Evolutionary conservation across 2,329 filamentous ascomycete species (phyloP), one percentile per base, ranked within the genome.

Genomic region (Colletotrichum simmondsii): DNA sequence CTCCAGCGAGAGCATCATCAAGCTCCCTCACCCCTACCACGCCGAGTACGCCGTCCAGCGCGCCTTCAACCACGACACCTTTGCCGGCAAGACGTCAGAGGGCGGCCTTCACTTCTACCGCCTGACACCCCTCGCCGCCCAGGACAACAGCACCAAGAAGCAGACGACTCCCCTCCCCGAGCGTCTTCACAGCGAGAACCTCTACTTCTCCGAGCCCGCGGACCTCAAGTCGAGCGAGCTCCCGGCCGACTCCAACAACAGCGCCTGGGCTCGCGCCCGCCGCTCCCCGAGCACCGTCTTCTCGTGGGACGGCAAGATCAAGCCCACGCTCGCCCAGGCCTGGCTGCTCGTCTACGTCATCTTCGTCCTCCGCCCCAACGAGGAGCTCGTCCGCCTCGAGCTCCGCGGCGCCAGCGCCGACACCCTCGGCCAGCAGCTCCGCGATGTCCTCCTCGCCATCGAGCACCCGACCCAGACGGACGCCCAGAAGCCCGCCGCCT

Each of bases 341-440:
- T 90, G 88, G 88, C 83, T 90, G 26, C 80, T 88, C 37, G 78
- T 87, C 66, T 90, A 90, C 75, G 82, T 85, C 64, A 80, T 90
- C 71, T 87, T 89, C 79, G 88, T 87, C 14, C 71, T 89, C 54
- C 84, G 86, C 12, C 85, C 87, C 0, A 77, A 77, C 32, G 85
- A 84, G 73, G 88, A 90, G 77, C 81, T 83, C 60, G 80, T 89
- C 74, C 86, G 88, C 5, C 82, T 90, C 5, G 77, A 82, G 37
- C 82, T 89, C 30, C 75, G 76, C 3, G 87, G 88, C 3, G 52
- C 77, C 2, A 80, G 82, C 6, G 82, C 81, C 5, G 77, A 77
- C n/a, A 58, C 74, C 1, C 73, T 86, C 16, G 80, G 77, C 19
- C 78, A 77, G 58, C 86, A 87, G 77, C 81, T 88, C 12, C 82